A percentile compares a stretch with the other conserved stretches of the same genome.
These are phyloP conservation scores for Penicillium sp. DNA, from an alignment of 2,329 filamentous ascomycete genomes.

Conservation along the genomic window DNA sequence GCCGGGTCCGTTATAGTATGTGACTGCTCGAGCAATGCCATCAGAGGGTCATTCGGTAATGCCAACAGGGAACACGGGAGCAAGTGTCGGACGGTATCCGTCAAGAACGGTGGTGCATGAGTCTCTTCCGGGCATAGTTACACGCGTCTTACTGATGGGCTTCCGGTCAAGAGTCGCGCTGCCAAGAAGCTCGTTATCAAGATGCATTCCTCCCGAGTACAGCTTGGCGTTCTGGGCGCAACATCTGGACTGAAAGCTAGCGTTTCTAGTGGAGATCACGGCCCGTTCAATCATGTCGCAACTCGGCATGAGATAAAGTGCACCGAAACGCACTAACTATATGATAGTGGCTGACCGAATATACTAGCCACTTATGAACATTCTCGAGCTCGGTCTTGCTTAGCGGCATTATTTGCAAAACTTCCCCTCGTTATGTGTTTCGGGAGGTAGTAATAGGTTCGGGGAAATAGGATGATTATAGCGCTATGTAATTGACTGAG, in stretches of 20 bases:
- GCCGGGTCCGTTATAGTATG: neutral
- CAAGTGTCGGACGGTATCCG: neutral
- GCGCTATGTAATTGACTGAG: neutral
- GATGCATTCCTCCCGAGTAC: conserved; percentile 13
- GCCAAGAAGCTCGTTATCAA: conserved; percentile 16
- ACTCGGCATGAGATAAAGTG: neutral
- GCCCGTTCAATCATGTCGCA: neutral
- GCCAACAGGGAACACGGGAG: neutral
- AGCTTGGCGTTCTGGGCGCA: conserved; percentile 13
- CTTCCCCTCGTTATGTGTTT: neutral
- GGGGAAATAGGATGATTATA: neutral
- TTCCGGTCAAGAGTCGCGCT: conserved; percentile 4
- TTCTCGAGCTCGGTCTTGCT: neutral
- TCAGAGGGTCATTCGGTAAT: neutral
- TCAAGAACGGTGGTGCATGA: neutral
- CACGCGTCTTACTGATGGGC: neutral
- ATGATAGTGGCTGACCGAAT: conserved; percentile 3
- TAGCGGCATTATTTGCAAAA: neutral
- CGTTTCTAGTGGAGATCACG: neutral
- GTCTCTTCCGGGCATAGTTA: neutral
- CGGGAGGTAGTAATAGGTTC: neutral
- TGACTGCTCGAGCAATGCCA: neutral
- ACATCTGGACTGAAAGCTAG: neutral
- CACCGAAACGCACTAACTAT: neutral
- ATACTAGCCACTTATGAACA: neutral